Conservation (phyloP, 2,329 filamentous ascomycete species). For the Arthrobotrys conoides region DNA sequence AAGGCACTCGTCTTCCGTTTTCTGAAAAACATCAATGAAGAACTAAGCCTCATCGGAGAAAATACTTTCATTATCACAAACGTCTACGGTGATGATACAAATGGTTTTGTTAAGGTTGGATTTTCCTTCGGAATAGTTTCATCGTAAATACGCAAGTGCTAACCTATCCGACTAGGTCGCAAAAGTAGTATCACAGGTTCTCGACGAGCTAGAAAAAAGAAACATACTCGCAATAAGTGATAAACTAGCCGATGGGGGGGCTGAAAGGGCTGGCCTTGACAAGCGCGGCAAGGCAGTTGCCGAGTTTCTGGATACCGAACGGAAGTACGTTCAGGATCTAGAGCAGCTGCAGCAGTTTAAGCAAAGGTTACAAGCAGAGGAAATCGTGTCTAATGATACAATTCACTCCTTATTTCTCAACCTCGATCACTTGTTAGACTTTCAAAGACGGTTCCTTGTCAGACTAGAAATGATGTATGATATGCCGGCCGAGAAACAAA, state of each 20-base stretch:
- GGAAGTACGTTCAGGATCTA: slow-evolving; percentile 97
- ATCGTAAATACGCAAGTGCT: slow-evolving; percentile 2
- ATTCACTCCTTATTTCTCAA: slow-evolving; percentile 97
- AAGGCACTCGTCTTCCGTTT: slow-evolving; percentile 92
- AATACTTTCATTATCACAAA: slow-evolving; percentile 95
- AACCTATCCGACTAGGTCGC: slow-evolving; percentile 74
- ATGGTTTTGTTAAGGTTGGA: slow-evolving; percentile 90
- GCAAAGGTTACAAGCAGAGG: slow-evolving; percentile 87
- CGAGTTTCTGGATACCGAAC: slow-evolving; percentile 93
- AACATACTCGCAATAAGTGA: slow-evolving; percentile 79
- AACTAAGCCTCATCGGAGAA: slow-evolving; percentile 81
- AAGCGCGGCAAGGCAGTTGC: slow-evolving; percentile 88
- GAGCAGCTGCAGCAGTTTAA: slow-evolving; percentile 95
- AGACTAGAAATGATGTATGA: slow-evolving; percentile 96
- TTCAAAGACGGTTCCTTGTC: slow-evolving; percentile 94
- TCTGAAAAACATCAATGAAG: slow-evolving; percentile 86
- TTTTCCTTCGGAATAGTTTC: not conserved
- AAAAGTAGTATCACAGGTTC: slow-evolving; percentile 90
- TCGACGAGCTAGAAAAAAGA: slow-evolving; percentile 85
- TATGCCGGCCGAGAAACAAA: slow-evolving; percentile 80
- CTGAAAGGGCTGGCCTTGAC: slow-evolving; percentile 72
- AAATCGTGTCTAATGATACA: slow-evolving; percentile 87
- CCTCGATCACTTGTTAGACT: slow-evolving; percentile 93
- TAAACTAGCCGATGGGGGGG: slow-evolving; percentile 73
- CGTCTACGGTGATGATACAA: slow-evolving; percentile 92